Evolutionary conservation across 1,139 yeast species (phyloP).

Genomic region (Eremothecium sinecaudum): DNA sequence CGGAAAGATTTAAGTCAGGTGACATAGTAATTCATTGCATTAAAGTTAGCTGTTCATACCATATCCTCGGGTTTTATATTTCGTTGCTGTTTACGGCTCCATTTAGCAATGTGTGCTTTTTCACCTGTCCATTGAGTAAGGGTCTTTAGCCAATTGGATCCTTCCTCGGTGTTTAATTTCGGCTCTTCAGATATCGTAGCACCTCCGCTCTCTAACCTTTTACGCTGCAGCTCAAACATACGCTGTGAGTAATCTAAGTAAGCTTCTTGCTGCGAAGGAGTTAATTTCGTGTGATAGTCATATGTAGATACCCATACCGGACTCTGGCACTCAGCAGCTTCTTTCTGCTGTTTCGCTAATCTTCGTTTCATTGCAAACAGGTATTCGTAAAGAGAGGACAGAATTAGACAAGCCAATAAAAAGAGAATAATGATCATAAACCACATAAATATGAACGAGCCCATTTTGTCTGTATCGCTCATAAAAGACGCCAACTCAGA

Average conservation of each 20-base stretch:
- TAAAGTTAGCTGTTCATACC: neutral
- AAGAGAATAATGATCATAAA: slow-evolving; percentile 1
- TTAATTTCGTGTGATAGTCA: slow-evolving; percentile 7
- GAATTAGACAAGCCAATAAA: neutral
- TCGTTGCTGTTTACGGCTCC: slow-evolving; percentile 3
- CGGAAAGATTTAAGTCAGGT: too few relatives aligned
- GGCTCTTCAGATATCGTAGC: neutral
- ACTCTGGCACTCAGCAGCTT: neutral
- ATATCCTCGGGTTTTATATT: neutral
- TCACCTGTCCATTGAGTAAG: slow-evolving; percentile 2
- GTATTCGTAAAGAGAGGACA: slow-evolving; percentile 3
- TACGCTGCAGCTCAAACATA: slow-evolving; percentile 4
- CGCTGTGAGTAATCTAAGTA: slow-evolving; percentile 7
- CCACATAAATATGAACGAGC: slow-evolving; percentile 4
- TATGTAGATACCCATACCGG: slow-evolving; percentile 6
- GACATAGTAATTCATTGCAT: too few relatives aligned
- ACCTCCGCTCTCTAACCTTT: slow-evolving; percentile 5
- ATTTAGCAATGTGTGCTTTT: slow-evolving; percentile 1
- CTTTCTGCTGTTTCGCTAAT: neutral
- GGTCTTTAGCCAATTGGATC: slow-evolving; percentile 2
- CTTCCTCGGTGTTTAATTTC: slow-evolving; percentile 1
- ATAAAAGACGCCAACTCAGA: slow-evolving; percentile 1
- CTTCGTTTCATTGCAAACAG: neutral
- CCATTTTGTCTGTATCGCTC: slow-evolving; percentile 2
- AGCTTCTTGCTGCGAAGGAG: slow-evolving; percentile 3